A percentile compares a stretch with the other conserved stretches of the same genome.
Evolutionary conservation across 331 rosid species (phyloP).

Genomic region (Acacia concinna): DNA sequence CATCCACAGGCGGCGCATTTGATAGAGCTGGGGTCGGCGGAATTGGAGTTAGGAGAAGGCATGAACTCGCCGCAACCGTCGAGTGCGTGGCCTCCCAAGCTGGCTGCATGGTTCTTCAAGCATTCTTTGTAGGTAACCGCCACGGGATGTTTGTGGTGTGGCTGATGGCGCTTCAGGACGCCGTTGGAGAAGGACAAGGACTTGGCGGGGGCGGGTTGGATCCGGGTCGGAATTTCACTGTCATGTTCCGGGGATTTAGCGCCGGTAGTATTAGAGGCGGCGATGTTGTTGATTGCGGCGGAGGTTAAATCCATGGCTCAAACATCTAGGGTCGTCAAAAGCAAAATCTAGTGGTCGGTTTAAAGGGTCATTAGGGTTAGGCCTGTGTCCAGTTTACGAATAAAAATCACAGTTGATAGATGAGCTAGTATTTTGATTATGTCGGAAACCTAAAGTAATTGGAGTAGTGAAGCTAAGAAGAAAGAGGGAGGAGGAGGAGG

Average conservation of each 20-base stretch:
- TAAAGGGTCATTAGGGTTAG: constrained; percentile 47
- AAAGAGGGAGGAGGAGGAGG: background rate
- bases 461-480: background rate
- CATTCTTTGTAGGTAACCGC: constrained; percentile 73
- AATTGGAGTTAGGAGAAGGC: constrained; percentile 65
- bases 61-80: constrained; percentile 97
- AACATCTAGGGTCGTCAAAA: constrained; percentile 46
- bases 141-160: constrained; percentile 12
- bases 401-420: constrained; percentile 9
- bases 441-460: background rate
- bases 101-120: constrained; percentile 86
- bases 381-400: constrained; percentile 33
- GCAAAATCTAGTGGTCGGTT: constrained; percentile 20
- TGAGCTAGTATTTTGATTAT: background rate
- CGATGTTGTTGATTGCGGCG: constrained; percentile 34
- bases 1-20: constrained; percentile 98
- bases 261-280: constrained; percentile 30
- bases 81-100: constrained; percentile 76
- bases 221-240: constrained; percentile 65
- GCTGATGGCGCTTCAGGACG: constrained; percentile 73
- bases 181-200: constrained; percentile 67
- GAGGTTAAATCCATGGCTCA: constrained; percentile 73
- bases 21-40: constrained; percentile 73
- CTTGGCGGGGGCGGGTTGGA: constrained; percentile 51
- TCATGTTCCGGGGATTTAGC: constrained; percentile 74